phyloP scores from a whole-genome alignment of 2,329 filamentous ascomycete genomes.

The Ophidiomyces ophidiicola region DNA sequence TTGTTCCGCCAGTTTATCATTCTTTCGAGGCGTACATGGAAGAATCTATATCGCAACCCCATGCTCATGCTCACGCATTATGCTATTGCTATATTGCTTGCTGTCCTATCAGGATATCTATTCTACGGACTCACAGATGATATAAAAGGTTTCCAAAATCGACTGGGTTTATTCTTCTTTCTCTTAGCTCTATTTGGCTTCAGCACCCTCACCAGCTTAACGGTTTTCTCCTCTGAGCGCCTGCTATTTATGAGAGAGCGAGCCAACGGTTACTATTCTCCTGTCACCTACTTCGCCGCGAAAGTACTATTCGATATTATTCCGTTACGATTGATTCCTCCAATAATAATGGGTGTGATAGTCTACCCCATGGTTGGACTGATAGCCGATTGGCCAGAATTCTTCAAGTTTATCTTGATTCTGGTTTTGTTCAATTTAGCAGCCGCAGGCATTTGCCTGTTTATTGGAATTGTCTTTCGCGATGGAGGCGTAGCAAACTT shows the following conservation, averaged over 20 bases:
- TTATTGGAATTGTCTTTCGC: constrained; percentile 90
- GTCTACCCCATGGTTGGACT: constrained; percentile 97
- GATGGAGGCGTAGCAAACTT: constrained; percentile 85
- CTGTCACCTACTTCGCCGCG: constrained; percentile 82
- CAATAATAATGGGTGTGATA: constrained; percentile 88
- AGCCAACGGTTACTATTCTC: constrained; percentile 92
- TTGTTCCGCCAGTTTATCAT: constrained; percentile 75
- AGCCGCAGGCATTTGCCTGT: constrained; percentile 82
- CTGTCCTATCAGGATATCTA: constrained; percentile 84
- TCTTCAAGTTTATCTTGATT: constrained; percentile 82
- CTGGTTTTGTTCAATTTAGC: constrained; percentile 93
- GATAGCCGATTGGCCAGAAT: constrained; percentile 67
- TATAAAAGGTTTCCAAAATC: constrained; percentile 94
- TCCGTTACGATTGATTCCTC: constrained; percentile 83
- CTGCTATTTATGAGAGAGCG: constrained; percentile 85
- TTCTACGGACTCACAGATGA: constrained; percentile 96
- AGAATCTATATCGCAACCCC: constrained; percentile 91
- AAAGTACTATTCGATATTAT: constrained; percentile 99
- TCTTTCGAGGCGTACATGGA: constrained; percentile 83
- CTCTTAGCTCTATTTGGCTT: constrained; percentile 91
- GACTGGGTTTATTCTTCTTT: constrained; percentile 95
- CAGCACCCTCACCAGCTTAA: constrained; percentile 85
- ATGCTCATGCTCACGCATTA: constrained; percentile 98
- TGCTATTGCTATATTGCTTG: constrained; percentile 86
- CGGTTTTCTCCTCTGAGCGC: constrained; percentile 82